These are phyloP conservation scores for Fusarium piperis DNA, from an alignment of 2,329 filamentous ascomycete species.

Conservation along the genomic window DNA sequence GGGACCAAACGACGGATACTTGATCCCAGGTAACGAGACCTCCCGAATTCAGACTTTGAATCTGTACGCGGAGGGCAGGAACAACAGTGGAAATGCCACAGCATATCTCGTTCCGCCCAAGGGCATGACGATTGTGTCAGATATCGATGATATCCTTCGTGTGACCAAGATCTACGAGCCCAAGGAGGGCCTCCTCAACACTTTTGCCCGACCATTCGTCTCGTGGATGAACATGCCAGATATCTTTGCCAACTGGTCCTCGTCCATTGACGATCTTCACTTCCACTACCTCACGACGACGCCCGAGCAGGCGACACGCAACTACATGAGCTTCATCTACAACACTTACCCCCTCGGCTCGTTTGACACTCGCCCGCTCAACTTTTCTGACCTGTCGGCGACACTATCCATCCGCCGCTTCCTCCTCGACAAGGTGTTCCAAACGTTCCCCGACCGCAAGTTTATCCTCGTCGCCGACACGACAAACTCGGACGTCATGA, in stretches of 20 bases:
- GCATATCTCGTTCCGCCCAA: conserved; percentile 77
- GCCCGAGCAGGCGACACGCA: conserved; percentile 79
- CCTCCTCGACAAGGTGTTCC: conserved; percentile 76
- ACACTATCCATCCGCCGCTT: conserved; percentile 76
- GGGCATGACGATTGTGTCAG: conserved; percentile 78
- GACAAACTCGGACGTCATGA: conserved; percentile 81
- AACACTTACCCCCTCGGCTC: conserved; percentile 79
- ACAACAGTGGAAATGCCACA: conserved; percentile 75
- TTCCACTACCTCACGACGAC: conserved; percentile 87
- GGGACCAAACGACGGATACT: conserved; percentile 56
- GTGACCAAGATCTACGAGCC: conserved; percentile 84
- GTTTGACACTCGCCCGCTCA: conserved; percentile 81
- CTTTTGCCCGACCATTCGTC: conserved; percentile 75
- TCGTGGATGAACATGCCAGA: conserved; percentile 84
- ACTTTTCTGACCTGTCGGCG: conserved; percentile 79
- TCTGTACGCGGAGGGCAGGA: conserved; percentile 71
- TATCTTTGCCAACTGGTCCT: conserved; percentile 80
- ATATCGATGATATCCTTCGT: conserved; percentile 84
- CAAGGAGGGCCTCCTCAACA: conserved; percentile 78
- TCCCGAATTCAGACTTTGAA: conserved; percentile 73
- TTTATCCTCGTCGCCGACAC: conserved; percentile 83
- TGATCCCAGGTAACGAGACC: conserved; percentile 73
- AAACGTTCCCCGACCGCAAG: conserved; percentile 78
- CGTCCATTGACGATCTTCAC: conserved; percentile 72
- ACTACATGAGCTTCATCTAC: conserved; percentile 85